Conservation (phyloP, 129 eudicot genomes). For the Chrysanthemum seticuspe region DNA sequence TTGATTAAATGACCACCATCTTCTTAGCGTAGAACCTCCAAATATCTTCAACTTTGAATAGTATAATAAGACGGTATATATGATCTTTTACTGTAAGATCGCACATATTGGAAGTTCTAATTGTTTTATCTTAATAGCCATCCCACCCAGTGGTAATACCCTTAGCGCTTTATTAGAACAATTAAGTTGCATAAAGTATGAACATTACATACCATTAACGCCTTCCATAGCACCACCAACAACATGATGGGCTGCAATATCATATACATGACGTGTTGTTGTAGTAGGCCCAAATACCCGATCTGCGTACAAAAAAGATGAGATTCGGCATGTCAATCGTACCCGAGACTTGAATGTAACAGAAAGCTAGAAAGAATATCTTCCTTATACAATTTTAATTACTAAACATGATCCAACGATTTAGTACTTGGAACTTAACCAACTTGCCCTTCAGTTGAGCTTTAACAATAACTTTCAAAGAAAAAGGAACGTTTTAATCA, state of each 20-base stretch:
- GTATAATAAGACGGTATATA: constrained; percentile 3
- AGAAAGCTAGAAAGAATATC: neutral
- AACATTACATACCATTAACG: constrained; percentile 59
- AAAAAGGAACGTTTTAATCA: neutral
- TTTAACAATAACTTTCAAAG: neutral
- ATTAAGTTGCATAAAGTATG: neutral
- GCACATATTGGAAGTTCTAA: neutral
- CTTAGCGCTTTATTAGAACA: neutral
- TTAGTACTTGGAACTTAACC: neutral
- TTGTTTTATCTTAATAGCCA: neutral
- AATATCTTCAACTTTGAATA: constrained; percentile 7
- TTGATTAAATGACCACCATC: neutral
- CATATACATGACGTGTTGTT: constrained; percentile 96
- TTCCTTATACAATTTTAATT: constrained; percentile 5
- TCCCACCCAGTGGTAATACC: constrained; percentile 12
- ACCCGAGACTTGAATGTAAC: constrained; percentile 13
- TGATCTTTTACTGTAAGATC: constrained; percentile 3
- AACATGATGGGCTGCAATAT: constrained; percentile 95
- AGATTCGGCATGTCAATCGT: constrained; percentile 11
- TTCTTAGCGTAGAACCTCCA: constrained; percentile 23
- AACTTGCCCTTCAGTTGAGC: constrained; percentile 4
- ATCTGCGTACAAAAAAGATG: constrained; percentile 43
- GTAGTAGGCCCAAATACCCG: constrained; percentile 99
- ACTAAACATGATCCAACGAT: neutral
- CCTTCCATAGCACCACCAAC: constrained; percentile 97